A percentile compares a stretch with the other conserved stretches of the same genome.
Evolutionary conservation across 441 rosid genomes (phyloP).

Genomic region (Breynia disticha): DNA sequence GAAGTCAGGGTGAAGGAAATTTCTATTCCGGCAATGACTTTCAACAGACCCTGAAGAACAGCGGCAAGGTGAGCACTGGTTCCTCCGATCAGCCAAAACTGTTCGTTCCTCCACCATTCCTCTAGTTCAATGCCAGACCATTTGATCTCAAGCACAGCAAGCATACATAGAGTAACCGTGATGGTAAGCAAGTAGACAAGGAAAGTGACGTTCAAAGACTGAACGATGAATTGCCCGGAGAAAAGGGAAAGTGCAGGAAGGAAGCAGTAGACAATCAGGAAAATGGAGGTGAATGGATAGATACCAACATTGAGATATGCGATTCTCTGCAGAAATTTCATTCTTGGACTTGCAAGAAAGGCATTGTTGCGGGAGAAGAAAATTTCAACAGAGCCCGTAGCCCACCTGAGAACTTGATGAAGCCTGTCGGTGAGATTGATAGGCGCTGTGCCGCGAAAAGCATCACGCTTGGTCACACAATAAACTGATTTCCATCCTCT

Average conservation of each 20-base stretch:
- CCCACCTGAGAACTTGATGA: conserved; percentile 88
- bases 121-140: conserved; percentile 93
- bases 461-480: conserved; percentile 83
- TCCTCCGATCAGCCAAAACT: conserved; percentile 87
- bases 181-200: conserved; percentile 59
- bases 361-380: conserved; percentile 89
- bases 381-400: conserved; percentile 90
- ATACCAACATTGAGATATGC: conserved; percentile 81
- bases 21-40: conserved; percentile 76
- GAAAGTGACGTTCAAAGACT: conserved; percentile 66
- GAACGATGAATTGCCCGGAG: conserved; percentile 85
- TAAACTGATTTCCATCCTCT: conserved; percentile 91
- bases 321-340: conserved; percentile 76
- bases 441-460: conserved; percentile 87
- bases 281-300: conserved; percentile 78
- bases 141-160: conserved; percentile 76
- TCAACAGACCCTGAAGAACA: conserved; percentile 72
- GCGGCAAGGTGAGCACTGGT: conserved; percentile 91
- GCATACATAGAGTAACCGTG: conserved; percentile 52
- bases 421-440: conserved; percentile 86
- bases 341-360: conserved; percentile 62
- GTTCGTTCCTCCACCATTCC: conserved; percentile 94
- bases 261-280: conserved; percentile 86
- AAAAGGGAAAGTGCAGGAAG: conserved; percentile 83
- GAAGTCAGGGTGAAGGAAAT: conserved; percentile 85